Evolutionary conservation across 129 eudicot genomes (phyloP), one percentile per base, ranked within the genome.

Genomic region (Ambrosia artemisiifolia): DNA sequence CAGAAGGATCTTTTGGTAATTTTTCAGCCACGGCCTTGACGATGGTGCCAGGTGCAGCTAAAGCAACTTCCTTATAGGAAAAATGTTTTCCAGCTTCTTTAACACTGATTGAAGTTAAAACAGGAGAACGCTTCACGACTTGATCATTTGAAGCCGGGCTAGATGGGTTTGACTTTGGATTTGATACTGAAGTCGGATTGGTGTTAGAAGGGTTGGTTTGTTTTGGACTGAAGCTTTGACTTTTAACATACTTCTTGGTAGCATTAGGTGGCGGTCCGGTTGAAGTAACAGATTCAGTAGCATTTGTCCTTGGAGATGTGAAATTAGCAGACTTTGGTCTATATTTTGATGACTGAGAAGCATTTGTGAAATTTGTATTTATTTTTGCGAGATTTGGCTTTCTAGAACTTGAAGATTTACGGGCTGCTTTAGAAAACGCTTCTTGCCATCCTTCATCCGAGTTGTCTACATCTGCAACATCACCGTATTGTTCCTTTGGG

Each of bases 391-490:
- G 87, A 74, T 78, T 90, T 28, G 92, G 98, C 67, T 81, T 90
- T 73, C 84, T 84, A 13, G 87, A 82, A 62, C 71, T 63, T 56
- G 90, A 83, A 75, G 95, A 64, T 78, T 90, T 93, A 56, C 95
- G 95, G 10, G 86, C 88, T 73, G 75, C 75, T 79, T 87, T 93
- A 2, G 96, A 87, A 28, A 85, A 65, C 82, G 96, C 96, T 80
- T 93, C 98, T 79, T 90, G 98, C 98, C 98, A 93, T 77, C 98
- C 98, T 86, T 93, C 98, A 34, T 90, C 96, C 2, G 90, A 90
- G 44, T 74, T 74, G n/a, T 87, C 91, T 11, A 62, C 84, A 51
- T 82, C 80, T 53, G 53, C 81, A 59, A 49, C 36, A 38, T 78
- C 85, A 71, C 65, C 78, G 8, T 18, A 75, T 77, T 75, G 83